These are phyloP conservation scores for Scutellaria baicalensis DNA, from an alignment of 257 asterid genomes.

Conservation along the genomic window DNA sequence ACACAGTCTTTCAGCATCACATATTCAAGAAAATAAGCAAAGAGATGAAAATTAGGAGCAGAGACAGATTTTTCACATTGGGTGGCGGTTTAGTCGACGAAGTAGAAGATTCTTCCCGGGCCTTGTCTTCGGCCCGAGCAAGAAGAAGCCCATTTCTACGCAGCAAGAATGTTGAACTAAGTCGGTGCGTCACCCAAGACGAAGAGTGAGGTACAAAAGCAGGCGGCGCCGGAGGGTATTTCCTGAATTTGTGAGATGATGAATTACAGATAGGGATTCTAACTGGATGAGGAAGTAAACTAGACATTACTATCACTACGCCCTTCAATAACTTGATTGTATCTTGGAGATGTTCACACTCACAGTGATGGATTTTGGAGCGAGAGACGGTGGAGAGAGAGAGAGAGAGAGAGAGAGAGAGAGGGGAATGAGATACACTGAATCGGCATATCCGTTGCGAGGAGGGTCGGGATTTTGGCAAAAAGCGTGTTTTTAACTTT, in stretches of 20 bases:
- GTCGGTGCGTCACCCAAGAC: slow-evolving; percentile 25
- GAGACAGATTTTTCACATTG: slow-evolving; percentile 28
- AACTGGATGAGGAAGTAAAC: slow-evolving; percentile 33
- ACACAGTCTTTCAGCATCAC: not conserved
- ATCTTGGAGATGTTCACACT: not conserved
- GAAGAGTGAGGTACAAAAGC: slow-evolving; percentile 19
- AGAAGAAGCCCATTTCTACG: slow-evolving; percentile 49
- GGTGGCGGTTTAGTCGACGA: slow-evolving; percentile 36
- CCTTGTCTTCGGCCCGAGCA: slow-evolving; percentile 68
- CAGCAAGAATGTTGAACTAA: slow-evolving; percentile 24
- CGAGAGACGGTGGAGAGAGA: not conserved
- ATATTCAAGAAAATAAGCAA: not conserved
- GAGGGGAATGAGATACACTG: not conserved
- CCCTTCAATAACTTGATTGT: not conserved
- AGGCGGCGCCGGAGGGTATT: slow-evolving; percentile 13
- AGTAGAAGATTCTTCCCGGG: slow-evolving; percentile 36
- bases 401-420: not conserved
- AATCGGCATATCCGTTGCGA: not conserved
- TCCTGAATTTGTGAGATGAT: slow-evolving; percentile 25
- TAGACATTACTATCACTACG: slow-evolving; percentile 30
- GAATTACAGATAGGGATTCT: slow-evolving; percentile 21
- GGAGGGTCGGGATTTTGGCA: not conserved
- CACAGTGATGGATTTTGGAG: not conserved
- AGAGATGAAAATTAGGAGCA: slow-evolving; percentile 29
- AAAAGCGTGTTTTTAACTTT: not conserved